Percentiles rank a stretch among this genome's conserved stretches.
phyloP scores from a whole-genome alignment of 2,329 filamentous ascomycete species.

The Tolypocladium ovalisporum region DNA sequence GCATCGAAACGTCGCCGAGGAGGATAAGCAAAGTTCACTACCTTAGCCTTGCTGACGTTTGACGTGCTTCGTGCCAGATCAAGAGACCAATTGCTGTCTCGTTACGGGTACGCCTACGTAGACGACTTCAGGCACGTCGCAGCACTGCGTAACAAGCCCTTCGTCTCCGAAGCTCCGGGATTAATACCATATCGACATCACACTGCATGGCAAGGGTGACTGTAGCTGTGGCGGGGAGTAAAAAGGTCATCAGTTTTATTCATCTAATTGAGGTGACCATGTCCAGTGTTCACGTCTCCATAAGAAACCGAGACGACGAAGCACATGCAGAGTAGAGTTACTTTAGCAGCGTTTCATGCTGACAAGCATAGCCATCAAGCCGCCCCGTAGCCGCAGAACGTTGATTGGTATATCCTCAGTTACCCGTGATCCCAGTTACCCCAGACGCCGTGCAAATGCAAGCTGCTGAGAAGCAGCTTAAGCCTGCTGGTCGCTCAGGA shows the following conservation, averaged over 20 bases:
- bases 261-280: conserved; percentile 8
- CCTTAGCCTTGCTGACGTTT: not conserved
- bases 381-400: conserved; percentile 20
- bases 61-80: not conserved
- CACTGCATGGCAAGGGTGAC: not conserved
- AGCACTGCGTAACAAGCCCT: not conserved
- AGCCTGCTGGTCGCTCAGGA: conserved; percentile 67
- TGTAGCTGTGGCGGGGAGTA: conserved; percentile 2
- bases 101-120: not conserved
- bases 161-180: not conserved
- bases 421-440: conserved; percentile 23
- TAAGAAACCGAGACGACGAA: conserved; percentile 3
- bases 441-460: conserved; percentile 32
- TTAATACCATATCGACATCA: not conserved
- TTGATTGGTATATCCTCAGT: conserved; percentile 25
- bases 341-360: conserved; percentile 5
- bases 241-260: conserved; percentile 9
- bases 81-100: not conserved
- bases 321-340: conserved; percentile 13
- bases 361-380: conserved; percentile 9
- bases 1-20: not conserved
- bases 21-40: not conserved
- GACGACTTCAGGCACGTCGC: not conserved
- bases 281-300: conserved; percentile 1
- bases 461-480: conserved; percentile 27